A percentile compares a stretch with the other conserved stretches of the same genome.
Evolutionary conservation across 163 green algal genomes (phyloP).

Genomic region (Scenedesmus sp.): DNA sequence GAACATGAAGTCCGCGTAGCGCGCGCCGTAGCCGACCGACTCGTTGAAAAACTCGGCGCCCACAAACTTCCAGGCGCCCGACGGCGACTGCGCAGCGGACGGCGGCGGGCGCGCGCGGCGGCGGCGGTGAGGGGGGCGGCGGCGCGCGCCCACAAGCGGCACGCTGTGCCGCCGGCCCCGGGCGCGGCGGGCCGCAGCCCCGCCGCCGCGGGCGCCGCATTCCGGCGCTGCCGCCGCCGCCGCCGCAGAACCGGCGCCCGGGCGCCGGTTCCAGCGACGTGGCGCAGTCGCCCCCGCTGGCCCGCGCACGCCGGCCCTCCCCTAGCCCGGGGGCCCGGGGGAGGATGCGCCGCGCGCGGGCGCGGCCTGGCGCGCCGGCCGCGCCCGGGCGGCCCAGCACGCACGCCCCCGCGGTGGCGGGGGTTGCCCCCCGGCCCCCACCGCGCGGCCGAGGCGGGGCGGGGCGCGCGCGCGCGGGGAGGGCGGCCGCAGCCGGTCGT

Average conservation of each 20-base stretch:
- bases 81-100: no score
- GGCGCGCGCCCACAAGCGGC: not conserved
- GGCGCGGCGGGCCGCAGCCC: not conserved
- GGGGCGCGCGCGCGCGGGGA: not conserved
- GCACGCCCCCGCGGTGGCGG: no score
- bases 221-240: not conserved
- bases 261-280: no score
- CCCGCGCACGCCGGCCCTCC: no score
- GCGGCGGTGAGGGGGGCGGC: not conserved
- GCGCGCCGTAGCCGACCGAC: slow-evolving; percentile 41
- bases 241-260: no score
- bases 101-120: not conserved
- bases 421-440: no score
- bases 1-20: slow-evolving; percentile 66
- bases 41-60: slow-evolving; percentile 62
- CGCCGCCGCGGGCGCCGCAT: not conserved
- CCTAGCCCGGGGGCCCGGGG: no score
- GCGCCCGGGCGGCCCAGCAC: no score
- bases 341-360: no score
- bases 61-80: slow-evolving; percentile 52
- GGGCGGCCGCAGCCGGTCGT: not conserved
- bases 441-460: no score
- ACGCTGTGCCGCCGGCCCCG: not conserved
- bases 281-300: no score
- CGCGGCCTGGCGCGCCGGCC: no score